phyloP scores from a whole-genome alignment of 1,284 basidiomycete genomes.

The Ceratobasidium sp. region DNA sequence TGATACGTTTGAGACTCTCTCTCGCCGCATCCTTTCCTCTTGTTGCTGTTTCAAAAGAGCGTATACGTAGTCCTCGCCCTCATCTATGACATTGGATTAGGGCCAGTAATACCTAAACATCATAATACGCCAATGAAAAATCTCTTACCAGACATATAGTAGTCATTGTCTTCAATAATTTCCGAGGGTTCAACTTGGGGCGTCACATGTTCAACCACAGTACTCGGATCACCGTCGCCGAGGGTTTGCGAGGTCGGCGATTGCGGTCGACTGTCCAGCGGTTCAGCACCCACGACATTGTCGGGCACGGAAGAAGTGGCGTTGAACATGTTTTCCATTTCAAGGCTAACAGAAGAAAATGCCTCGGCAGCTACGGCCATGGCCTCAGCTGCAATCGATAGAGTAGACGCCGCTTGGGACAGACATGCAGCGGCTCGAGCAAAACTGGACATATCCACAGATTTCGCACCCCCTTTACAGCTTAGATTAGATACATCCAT shows the following conservation, averaged over 20 bases:
- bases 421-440: not conserved
- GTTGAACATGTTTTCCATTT: not conserved
- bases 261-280: no score
- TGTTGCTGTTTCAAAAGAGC: not conserved
- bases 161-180: not conserved
- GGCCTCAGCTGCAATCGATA: conserved; percentile 9
- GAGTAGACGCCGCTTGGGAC: not conserved
- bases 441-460: not conserved
- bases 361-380: conserved; percentile 24
- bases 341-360: not conserved
- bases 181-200: not conserved
- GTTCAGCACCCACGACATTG: no score
- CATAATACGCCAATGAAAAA: no score
- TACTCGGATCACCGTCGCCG: not conserved
- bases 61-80: not conserved
- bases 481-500: not conserved
- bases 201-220: not conserved
- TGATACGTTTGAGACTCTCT: no score
- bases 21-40: no score
- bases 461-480: not conserved
- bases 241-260: not conserved
- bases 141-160: conserved; percentile 3
- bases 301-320: not conserved
- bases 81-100: not conserved
- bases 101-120: not conserved